Percentiles rank a stretch among this genome's conserved stretches.
phyloP scores from a whole-genome alignment of 495 filamentous ascomycete species.

The Cercophora samala region DNA sequence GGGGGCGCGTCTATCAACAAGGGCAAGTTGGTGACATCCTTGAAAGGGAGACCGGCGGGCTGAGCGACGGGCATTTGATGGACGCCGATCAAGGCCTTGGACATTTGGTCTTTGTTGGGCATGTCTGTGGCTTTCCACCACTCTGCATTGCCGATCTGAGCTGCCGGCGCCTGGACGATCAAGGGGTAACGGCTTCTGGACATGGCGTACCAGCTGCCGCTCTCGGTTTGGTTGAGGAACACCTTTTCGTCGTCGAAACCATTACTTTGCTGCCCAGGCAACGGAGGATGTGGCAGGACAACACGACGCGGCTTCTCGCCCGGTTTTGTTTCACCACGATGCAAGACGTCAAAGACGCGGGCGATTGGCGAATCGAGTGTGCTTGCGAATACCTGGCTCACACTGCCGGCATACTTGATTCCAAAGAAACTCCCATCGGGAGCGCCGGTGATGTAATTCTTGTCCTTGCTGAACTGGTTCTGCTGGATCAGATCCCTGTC shows the following conservation, averaged over 20 bases:
- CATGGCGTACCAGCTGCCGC: conserved; percentile 89
- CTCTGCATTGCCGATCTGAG: conserved; percentile 61
- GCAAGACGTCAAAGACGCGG: conserved; percentile 85
- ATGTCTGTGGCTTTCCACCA: conserved; percentile 41
- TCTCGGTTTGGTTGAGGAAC: conserved; percentile 81
- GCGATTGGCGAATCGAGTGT: conserved; percentile 81
- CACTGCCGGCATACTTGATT: conserved; percentile 57
- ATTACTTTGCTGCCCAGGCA: conserved; percentile 58
- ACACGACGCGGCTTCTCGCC: conserved; percentile 63
- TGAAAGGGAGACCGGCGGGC: conserved; percentile 7
- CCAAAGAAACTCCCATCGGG: conserved; percentile 86
- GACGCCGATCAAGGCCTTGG: conserved; percentile 45
- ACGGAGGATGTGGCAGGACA: conserved; percentile 78
- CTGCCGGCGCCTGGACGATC: conserved; percentile 67
- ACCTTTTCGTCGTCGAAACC: conserved; percentile 60
- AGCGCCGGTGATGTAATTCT: conserved; percentile 81
- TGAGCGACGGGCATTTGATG: conserved; percentile 39
- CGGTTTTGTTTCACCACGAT: conserved; percentile 57
- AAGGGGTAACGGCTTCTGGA: conserved; percentile 85
- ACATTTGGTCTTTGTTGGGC: conserved; percentile 35
- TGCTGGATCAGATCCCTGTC: conserved; percentile 85
- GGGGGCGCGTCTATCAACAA: neutral
- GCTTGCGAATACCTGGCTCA: conserved; percentile 46
- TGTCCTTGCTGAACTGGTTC: conserved; percentile 74
- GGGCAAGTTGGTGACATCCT: neutral